Conservation (phyloP, 73 alveolate genomes). For the Paramecium biaurelia region DNA sequence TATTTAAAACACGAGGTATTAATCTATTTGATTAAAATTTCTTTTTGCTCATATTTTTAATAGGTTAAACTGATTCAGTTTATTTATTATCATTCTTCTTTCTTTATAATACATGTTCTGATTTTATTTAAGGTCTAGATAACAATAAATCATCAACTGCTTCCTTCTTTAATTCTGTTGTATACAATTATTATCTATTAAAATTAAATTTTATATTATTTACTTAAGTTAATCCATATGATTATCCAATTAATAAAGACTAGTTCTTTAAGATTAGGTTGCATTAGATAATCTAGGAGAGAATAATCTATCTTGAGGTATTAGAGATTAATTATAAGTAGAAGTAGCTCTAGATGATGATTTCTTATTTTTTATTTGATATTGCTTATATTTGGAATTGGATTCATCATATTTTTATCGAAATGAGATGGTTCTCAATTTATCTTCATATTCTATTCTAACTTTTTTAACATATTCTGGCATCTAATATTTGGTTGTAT, state of each 20-base stretch:
- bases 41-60: background rate
- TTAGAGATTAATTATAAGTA: background rate
- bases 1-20: background rate
- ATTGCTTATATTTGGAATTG: background rate
- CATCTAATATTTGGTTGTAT: conserved; percentile 14
- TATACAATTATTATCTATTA: background rate
- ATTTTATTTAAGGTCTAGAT: background rate
- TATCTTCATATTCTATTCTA: conserved; percentile 33
- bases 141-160: background rate
- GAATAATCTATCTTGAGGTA: background rate
- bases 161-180: background rate
- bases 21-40: background rate
- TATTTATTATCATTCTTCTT: background rate
- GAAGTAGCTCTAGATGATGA: conserved; percentile 18
- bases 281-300: conserved; percentile 1
- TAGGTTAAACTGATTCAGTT: background rate
- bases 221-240: conserved; percentile 4
- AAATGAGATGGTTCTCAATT: background rate
- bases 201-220: too few species aligned
- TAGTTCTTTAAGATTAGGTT: background rate
- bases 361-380: background rate
- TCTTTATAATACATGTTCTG: background rate
- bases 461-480: conserved; percentile 50
- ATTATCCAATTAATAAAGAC: background rate
- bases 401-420: background rate